Evolutionary conservation across 108 stramenopile genomes (phyloP), one percentile per base, ranked within the genome.

Genomic region (Skeletonema marinoi): DNA sequence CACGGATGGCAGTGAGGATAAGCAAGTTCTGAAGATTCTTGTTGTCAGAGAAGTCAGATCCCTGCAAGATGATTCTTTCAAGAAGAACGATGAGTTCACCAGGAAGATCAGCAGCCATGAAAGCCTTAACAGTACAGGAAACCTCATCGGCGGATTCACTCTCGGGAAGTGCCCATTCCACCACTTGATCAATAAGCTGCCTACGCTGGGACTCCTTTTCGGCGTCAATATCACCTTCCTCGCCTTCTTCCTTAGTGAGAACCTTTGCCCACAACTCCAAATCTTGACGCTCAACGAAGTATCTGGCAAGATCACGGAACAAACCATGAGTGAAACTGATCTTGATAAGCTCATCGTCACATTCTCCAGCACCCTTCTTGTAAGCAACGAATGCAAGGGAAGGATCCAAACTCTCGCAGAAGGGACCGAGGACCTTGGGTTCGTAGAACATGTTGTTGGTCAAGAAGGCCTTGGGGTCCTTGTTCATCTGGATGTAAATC

Each of bases 391-490:
- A 99, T 32, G 98, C 98, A 58, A 99, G 83, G 70, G 96, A 96
- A 6, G 99, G 99, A 81, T 99, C 99, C 69, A 99, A 95, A 70
- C 96, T 93, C 89, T 99, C 99, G 82, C 98, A 99, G 87, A 93
- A 99, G 71, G 93, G 93, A 70, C 99, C 99, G 38, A 99, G 83
- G 39, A 98, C 99, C 74, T 93, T 93, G 17, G 99, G 98, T 73
- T 99, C 98, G 89, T 99, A 99, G 78, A 99, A 99, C 97, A 98
- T 98, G 90, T 99, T 99, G 94, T 99, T 99, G 32, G 92, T 74
- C 77, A 99, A 86, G 88, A 98, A 99, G 16, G 95, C 88, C 84
- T 96, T 93, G 11, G 99, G 98, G 74, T 99, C 99, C 68, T 95
- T 92, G 88, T 99, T 99, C 70, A 98, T 87, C 31, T 98, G 98